A percentile compares a stretch with the other conserved stretches of the same genome.
phyloP scores from a whole-genome alignment of 2,329 filamentous ascomycete species.

The Fusarium pseudonygamai region DNA sequence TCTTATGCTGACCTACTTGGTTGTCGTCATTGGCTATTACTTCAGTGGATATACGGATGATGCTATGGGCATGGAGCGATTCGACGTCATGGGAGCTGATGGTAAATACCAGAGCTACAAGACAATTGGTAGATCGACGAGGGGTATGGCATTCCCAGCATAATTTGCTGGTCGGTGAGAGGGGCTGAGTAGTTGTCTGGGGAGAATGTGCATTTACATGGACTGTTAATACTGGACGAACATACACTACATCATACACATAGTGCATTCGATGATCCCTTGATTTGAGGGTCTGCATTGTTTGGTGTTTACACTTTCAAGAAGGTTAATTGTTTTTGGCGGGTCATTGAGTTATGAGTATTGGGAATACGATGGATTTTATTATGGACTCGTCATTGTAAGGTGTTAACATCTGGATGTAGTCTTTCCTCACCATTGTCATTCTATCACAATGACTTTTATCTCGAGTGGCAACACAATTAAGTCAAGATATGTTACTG shows the following conservation, averaged over 20 bases:
- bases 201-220: slow-evolving; percentile 7
- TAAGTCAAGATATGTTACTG: slow-evolving; percentile 7
- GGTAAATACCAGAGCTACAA: slow-evolving; percentile 62
- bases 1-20: slow-evolving; percentile 89
- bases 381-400: slow-evolving; percentile 11
- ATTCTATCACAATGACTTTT: not conserved
- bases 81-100: slow-evolving; percentile 63
- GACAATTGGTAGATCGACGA: slow-evolving; percentile 60
- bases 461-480: not conserved
- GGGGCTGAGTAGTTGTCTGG: not conserved
- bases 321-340: slow-evolving; percentile 7
- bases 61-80: slow-evolving; percentile 57
- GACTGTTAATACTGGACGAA: slow-evolving; percentile 30
- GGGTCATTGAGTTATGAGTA: not conserved
- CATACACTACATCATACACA: slow-evolving; percentile 25
- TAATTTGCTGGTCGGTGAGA: slow-evolving; percentile 12
- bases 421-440: not conserved
- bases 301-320: slow-evolving; percentile 15
- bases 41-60: slow-evolving; percentile 71
- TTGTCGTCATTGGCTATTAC: slow-evolving; percentile 92
- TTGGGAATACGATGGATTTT: slow-evolving; percentile 1
- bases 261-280: slow-evolving; percentile 13
- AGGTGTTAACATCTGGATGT: slow-evolving; percentile 10
- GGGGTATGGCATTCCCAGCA: slow-evolving; percentile 42
- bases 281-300: slow-evolving; percentile 3